Base-by-base conservation (phyloP, 352 stramenopile species). In the Pythium plurisporium region DNA sequence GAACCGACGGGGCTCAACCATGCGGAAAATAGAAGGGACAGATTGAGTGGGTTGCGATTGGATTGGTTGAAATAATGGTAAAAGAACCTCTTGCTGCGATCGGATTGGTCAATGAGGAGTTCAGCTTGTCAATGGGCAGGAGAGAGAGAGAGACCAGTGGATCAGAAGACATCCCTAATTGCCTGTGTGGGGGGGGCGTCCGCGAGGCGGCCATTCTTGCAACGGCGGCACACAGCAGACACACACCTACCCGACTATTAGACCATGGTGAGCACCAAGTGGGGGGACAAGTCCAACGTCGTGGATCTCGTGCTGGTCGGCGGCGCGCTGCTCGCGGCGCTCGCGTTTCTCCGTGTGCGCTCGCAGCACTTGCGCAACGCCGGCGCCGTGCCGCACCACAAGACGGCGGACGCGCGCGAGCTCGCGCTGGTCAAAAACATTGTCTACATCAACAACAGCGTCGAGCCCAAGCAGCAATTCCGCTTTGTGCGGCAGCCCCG, bases 341-440 rank as follows among this genome's bases (percentile, higher is more conserved):
- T 76, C 26, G 64, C 56, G 48, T 66, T 70, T 51, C 80, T 78
- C 36, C 73, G 70, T 47, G 58, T 44, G 60, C 79, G 76, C 36
- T 73, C 76, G 55, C 63, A 80, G 62, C 67, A 72, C 31, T 23
- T 45, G 27, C 62, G 58, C 30, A n/a, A n/a, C n/a, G 69, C 70
- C 59, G 65, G 62, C 34, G 72, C 74, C 51, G 62, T 67, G 59
- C 63, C 77, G 51, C 64, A 84, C 59, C 63, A 59, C 55, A 64
- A 79, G 55, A 68, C 76, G 30, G 69, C 69, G 22, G 75, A 84
- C 53, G 59, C 67, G 50, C 79, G 76, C 55, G 82, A 93, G 61
- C 68, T 87, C 22, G 78, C 87, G 70, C 68, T 94, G 31, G 83
- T 94, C 51, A 82, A 90, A 63, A 76, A 94, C 64, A 88, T 89